phyloP scores from a whole-genome alignment of 805 yeast species.

The Cyberlindnera japonica region DNA sequence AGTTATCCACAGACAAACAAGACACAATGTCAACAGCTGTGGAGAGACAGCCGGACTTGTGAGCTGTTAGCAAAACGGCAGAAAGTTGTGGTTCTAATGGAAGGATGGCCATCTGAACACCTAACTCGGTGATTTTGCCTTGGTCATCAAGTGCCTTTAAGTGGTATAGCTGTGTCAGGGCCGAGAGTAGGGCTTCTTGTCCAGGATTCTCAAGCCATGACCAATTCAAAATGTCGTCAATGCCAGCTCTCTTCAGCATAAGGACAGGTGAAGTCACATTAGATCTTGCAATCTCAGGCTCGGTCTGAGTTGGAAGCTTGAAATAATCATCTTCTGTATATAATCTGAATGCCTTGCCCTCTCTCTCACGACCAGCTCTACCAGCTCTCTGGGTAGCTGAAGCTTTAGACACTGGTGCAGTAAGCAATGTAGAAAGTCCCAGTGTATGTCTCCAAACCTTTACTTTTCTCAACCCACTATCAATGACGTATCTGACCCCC shows the following conservation, averaged over 20 bases:
- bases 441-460: conserved; percentile 93
- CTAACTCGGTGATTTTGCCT: conserved; percentile 76
- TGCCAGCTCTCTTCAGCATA: conserved; percentile 78
- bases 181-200: conserved; percentile 66
- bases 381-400: conserved; percentile 95
- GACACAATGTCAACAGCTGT: conserved; percentile 86
- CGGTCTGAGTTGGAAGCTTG: conserved; percentile 72
- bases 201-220: conserved; percentile 93
- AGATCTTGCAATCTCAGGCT: conserved; percentile 86
- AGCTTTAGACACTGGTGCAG: conserved; percentile 90
- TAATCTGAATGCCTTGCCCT: conserved; percentile 85
- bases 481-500: conserved; percentile 90
- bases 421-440: conserved; percentile 87
- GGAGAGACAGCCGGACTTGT: conserved; percentile 45
- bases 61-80: conserved; percentile 74
- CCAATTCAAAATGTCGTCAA: conserved; percentile 82
- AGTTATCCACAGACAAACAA: conserved; percentile 88
- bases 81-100: conserved; percentile 93
- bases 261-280: conserved; percentile 83
- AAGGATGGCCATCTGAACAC: conserved; percentile 80
- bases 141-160: conserved; percentile 72
- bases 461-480: conserved; percentile 88
- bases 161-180: conserved; percentile 72
- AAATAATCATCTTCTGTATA: conserved; percentile 71
- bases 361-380: conserved; percentile 97